Evolutionary conservation across 805 yeast species (phyloP), one percentile per base, ranked within the genome.

Genomic region (Metschnikowia aberdeeniae): DNA sequence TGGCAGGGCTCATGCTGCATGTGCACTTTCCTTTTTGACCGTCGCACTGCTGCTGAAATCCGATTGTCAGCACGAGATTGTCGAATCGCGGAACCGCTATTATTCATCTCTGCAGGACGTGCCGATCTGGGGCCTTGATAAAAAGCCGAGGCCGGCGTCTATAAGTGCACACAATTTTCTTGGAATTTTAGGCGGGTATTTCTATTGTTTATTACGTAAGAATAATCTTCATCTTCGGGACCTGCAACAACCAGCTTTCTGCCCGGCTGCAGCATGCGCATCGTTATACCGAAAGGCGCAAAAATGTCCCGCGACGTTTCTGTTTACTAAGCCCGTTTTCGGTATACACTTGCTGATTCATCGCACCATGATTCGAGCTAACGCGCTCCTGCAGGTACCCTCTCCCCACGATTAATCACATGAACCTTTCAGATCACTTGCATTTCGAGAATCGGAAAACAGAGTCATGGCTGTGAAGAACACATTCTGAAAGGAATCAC

Each of bases 31-130:
- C 32, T 39, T 37, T 39, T 39, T 38, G 28, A 13, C 22, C 35
- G 9, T 20, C 22, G 35, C 34, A 39, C 22, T 39, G 42, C 36
- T 31, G 14, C 42, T 31, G 42, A 39, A 22, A 11, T 29, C 24
- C 29, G 24, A 24, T 30, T 35, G 36, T 24, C 28, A 32, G 42
- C 42, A 39, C 36, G 35, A 32, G 34, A 31, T 13, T 42, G 38
- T 35, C 55, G 36, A 51, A 51, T 51, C 38, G 44, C 41, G 33
- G 36, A 4, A 28, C 35, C 44, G 42, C 36, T 31, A 51, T 51
- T 51, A 51, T 42, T 51, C 49, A 51, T 50, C 53, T 35, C 41
- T 48, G 52, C 48, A 45, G 48, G 42, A 14, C n/a, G 27, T 20
- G 19, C 42, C 45, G 44, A 45, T 35, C 45, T 37, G 27, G 42